Evolutionary conservation across 192 early-diverging fungal genomes (phyloP).

Genomic region (Jimgerdemannia flammicorona): DNA sequence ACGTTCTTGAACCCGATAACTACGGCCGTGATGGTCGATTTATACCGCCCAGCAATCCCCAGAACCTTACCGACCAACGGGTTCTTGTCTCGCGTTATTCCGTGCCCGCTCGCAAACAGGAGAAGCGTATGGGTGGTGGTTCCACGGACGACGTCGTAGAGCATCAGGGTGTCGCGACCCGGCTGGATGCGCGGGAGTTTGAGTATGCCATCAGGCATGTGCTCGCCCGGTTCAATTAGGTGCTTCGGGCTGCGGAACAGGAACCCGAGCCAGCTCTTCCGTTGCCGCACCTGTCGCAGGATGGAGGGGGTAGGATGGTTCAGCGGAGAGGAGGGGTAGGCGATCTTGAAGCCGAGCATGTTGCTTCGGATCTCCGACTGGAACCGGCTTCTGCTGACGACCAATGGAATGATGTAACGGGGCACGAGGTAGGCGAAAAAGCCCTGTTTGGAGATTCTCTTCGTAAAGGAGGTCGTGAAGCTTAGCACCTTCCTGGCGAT

Average conservation of each 20-base stretch:
- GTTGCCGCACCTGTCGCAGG: background rate
- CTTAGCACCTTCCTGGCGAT: slow-evolving; percentile 2
- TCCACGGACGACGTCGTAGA: background rate
- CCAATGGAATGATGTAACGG: background rate
- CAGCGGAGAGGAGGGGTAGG: background rate
- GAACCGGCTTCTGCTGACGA: background rate
- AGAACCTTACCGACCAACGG: background rate
- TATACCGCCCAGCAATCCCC: background rate
- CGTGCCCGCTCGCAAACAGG: background rate
- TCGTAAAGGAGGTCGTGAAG: background rate
- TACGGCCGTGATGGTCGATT: background rate
- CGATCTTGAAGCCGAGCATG: background rate
- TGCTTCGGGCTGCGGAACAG: background rate
- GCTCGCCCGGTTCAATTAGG: background rate
- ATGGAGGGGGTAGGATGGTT: background rate
- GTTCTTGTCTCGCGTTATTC: background rate
- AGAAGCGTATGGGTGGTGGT: background rate
- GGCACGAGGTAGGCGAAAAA: background rate
- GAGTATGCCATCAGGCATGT: background rate
- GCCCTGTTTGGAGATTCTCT: background rate
- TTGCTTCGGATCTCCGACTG: background rate
- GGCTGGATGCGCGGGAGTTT: background rate
- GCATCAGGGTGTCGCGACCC: background rate
- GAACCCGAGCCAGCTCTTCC: background rate
- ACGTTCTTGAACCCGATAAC: background rate